These are phyloP conservation scores for Didymella pomorum DNA, from an alignment of 2,329 filamentous ascomycete species.

Conservation along the genomic window DNA sequence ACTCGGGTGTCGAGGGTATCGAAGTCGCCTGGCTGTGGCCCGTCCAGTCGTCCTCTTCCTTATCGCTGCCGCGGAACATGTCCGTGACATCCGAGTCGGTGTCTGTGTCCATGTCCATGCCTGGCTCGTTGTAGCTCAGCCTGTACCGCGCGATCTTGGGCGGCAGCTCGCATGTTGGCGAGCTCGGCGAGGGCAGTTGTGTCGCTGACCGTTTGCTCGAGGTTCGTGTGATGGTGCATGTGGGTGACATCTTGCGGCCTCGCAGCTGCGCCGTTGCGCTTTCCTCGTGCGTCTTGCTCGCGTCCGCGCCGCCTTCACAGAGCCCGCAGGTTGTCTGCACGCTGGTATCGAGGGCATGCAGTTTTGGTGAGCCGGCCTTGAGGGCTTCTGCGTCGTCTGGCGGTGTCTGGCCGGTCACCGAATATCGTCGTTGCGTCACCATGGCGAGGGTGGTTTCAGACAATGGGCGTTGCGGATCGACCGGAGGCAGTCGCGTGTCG, in stretches of 20 bases:
- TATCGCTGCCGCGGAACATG: constrained; percentile 25
- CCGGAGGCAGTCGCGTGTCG: constrained; percentile 16
- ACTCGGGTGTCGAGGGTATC: constrained; percentile 34
- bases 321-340: constrained; percentile 45
- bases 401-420: constrained; percentile 49
- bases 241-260: constrained; percentile 41
- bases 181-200: constrained; percentile 48
- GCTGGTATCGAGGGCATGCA: constrained; percentile 48
- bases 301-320: constrained; percentile 36
- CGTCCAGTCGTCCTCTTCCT: constrained; percentile 30
- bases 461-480: not conserved
- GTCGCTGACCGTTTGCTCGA: constrained; percentile 50
- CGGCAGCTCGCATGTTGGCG: constrained; percentile 44
- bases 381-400: constrained; percentile 45
- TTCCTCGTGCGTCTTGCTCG: constrained; percentile 23
- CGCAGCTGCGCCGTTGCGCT: constrained; percentile 28
- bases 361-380: constrained; percentile 47
- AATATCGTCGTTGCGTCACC: constrained; percentile 48
- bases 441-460: constrained; percentile 25
- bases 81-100: constrained; percentile 34
- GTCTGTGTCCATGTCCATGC: constrained; percentile 31
- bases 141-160: constrained; percentile 46
- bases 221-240: constrained; percentile 36
- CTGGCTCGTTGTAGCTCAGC: constrained; percentile 32
- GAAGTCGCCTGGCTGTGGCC: constrained; percentile 31